Percentiles rank a stretch among this genome's conserved stretches.
phyloP scores from a whole-genome alignment of 805 yeast species.

The Candida succiphila region DNA sequence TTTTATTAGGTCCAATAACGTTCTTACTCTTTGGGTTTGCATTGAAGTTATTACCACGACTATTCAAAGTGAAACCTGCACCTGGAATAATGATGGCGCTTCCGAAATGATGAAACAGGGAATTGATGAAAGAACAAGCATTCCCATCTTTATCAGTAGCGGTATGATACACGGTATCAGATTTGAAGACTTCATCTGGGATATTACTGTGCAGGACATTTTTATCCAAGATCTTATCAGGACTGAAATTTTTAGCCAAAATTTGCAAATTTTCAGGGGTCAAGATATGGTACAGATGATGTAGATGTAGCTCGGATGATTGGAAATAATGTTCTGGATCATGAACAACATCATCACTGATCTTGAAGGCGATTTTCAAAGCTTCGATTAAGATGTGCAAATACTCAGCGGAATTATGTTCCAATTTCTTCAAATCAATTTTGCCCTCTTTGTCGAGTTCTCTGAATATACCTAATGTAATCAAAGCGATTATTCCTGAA shows the following conservation, averaged over 20 bases:
- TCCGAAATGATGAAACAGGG: constrained; percentile 63
- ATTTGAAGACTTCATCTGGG: constrained; percentile 46
- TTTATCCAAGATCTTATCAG: constrained; percentile 30
- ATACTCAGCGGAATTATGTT: constrained; percentile 65
- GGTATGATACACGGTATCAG: constrained; percentile 66
- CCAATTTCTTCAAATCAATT: constrained; percentile 30
- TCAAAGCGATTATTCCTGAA: constrained; percentile 67
- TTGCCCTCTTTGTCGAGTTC: constrained; percentile 36
- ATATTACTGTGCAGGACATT: constrained; percentile 36
- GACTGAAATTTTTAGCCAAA: constrained; percentile 37
- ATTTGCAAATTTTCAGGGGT: constrained; percentile 36
- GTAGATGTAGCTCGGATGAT: constrained; percentile 7
- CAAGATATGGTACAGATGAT: constrained; percentile 31
- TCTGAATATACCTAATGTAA: constrained; percentile 58
- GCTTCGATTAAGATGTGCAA: constrained; percentile 61
- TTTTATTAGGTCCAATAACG: constrained; percentile 54
- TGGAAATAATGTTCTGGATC: constrained; percentile 37
- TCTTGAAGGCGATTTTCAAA: constrained; percentile 64
- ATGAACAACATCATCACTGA: constrained; percentile 63
- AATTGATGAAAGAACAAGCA: constrained; percentile 74
- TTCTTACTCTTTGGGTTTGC: constrained; percentile 47
- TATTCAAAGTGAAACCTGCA: constrained; percentile 62
- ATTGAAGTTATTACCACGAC: constrained; percentile 70
- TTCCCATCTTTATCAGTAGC: constrained; percentile 62
- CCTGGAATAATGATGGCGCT: constrained; percentile 56